Percentiles rank a stretch among this genome's conserved stretches.
These are phyloP conservation scores for Scalesia atractyloides DNA, from an alignment of 129 eudicot species.

Conservation along the genomic window DNA sequence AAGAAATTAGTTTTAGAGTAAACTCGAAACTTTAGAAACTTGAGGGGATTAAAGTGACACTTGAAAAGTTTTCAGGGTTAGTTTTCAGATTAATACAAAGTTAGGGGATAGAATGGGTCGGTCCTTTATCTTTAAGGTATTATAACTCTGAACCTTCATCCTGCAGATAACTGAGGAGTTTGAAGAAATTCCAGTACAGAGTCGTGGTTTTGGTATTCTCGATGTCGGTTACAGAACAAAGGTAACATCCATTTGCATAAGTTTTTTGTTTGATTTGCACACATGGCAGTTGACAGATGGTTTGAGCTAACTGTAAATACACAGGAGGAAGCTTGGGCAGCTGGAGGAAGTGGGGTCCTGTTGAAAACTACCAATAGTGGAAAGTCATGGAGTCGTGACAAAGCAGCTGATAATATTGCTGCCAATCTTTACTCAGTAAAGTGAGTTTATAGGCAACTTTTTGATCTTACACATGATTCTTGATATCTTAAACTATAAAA, in stretches of 20 bases:
- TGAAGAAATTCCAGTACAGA: constrained; percentile 91
- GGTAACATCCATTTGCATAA: constrained; percentile 41
- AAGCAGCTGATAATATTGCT: constrained; percentile 96
- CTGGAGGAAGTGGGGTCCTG: constrained; percentile 98
- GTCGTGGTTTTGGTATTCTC: constrained; percentile 99
- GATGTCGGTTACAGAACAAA: constrained; percentile 93
- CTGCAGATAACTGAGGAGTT: constrained; percentile 93
- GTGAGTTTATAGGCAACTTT: constrained; percentile 47
- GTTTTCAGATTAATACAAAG: too few relatives aligned
- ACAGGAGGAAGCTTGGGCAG: constrained; percentile 99
- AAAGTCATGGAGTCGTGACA: constrained; percentile 95
- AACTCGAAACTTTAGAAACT: too few relatives aligned
- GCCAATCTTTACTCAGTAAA: constrained; percentile 97
- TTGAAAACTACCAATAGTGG: constrained; percentile 92
- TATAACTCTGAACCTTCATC: constrained; percentile 25
- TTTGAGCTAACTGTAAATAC: constrained; percentile 11
- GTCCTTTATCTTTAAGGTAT: too few relatives aligned
- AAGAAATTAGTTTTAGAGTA: too few relatives aligned
- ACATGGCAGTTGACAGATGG: background rate
- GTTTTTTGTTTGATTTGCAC: background rate
- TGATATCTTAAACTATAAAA: background rate
- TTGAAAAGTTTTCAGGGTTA: too few relatives aligned
- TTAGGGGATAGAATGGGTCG: too few relatives aligned
- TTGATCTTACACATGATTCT: constrained; percentile 10
- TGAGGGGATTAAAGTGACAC: too few relatives aligned